Evolutionary conservation across 148 eudicot species (phyloP), one percentile per base, ranked within the genome.

Genomic region (Chenopodium suecicum): DNA sequence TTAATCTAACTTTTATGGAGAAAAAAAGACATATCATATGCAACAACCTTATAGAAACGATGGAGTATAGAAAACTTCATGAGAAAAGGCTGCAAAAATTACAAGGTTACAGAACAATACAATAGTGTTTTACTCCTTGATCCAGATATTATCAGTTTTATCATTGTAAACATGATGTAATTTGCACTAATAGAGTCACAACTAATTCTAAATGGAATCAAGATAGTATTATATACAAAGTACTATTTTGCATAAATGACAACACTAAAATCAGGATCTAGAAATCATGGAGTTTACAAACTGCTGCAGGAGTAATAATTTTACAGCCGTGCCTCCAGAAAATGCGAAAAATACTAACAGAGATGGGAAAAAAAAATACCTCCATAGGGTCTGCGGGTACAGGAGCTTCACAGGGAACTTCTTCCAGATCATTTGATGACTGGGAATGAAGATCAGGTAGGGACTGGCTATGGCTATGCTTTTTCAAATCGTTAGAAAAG

Each of bases 361-460:
- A 25, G 1, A 25, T 7, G 27, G n/a, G n/a, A 3, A 48, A 79
- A 69, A 64, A 80, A 32, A 68, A 87, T 88, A 94, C 98, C 95
- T 96, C 99, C 80, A 90, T 74, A 66, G 95, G 94, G 84, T 94
- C 98, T 31, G 91, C 79, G 75, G 88, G 82, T 17, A 90, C 93
- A 84, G 91, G 91, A 86, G 86, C 91, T 84, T 86, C 86, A 79
- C 79, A 80, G 14, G 85, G 70, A 77, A 84, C 86, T 68, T 84
- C 81, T 60, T 86, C 88, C 64, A 58, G 83, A 83, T 88, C 88
- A 88, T 46, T 75, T 58, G 94, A 54, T 74, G 82, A 47, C 70
- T 68, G 77, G 16, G 83, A 78, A 56, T 83, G 82, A 76, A 73
- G 82, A 76, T 79, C 84, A 75, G 85, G 87, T 32, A 83, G 72